phyloP scores from a whole-genome alignment of 805 yeast genomes.

The Spathaspora girioi region DNA sequence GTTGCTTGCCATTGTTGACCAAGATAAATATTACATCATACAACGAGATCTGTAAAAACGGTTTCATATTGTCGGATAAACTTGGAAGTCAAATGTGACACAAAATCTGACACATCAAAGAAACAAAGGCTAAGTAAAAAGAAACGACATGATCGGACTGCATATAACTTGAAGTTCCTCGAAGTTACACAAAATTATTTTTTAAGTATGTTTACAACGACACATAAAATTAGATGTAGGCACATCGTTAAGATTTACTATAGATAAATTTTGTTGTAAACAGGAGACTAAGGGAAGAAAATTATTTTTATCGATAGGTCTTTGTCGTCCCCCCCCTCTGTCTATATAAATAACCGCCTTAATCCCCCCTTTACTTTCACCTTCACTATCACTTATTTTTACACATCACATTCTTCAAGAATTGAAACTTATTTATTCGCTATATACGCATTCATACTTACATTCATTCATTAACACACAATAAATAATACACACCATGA shows the following conservation, averaged over 20 bases:
- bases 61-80: background rate
- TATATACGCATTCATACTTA: background rate
- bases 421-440: background rate
- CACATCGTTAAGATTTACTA: background rate
- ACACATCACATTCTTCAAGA: background rate
- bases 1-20: background rate
- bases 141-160: background rate
- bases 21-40: background rate
- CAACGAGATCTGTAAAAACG: background rate
- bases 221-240: background rate
- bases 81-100: background rate
- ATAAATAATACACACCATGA: constrained; percentile 4
- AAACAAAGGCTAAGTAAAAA: background rate
- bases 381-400: background rate
- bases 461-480: background rate
- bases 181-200: background rate
- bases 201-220: background rate
- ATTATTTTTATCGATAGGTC: background rate
- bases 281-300: background rate
- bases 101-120: background rate
- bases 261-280: background rate
- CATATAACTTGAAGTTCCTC: background rate
- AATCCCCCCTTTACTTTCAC: background rate
- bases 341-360: background rate
- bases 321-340: background rate